A percentile compares a stretch with the other conserved stretches of the same genome.
These are phyloP conservation scores for Astrothelium subdiscretum DNA, from an alignment of 495 filamentous ascomycete genomes.

Conservation along the genomic window DNA sequence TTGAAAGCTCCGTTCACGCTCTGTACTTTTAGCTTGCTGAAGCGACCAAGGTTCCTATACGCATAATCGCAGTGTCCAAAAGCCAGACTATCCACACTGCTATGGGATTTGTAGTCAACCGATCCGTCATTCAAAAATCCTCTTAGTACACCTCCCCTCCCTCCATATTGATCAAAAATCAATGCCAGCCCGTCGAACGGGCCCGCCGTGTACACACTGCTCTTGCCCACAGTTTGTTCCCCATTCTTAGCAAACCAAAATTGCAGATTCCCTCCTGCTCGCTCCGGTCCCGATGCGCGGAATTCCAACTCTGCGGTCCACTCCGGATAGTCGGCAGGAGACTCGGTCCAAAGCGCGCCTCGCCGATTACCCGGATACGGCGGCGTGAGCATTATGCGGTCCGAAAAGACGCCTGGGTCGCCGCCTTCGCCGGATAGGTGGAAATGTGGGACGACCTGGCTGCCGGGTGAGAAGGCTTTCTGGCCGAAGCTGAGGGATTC, in stretches of 20 bases:
- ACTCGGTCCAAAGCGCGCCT: slow-evolving; percentile 70
- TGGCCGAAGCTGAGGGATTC: slow-evolving; percentile 70
- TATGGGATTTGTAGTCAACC: slow-evolving; percentile 66
- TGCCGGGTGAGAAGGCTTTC: slow-evolving; percentile 46
- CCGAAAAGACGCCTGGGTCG: slow-evolving; percentile 65
- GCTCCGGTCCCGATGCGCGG: slow-evolving; percentile 73
- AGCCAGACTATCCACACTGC: slow-evolving; percentile 69
- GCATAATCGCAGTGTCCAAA: slow-evolving; percentile 87
- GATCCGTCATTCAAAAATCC: slow-evolving; percentile 91
- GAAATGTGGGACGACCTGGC: slow-evolving; percentile 51
- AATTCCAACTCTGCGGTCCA: slow-evolving; percentile 83
- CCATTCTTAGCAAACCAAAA: slow-evolving; percentile 82
- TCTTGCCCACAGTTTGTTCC: slow-evolving; percentile 46
- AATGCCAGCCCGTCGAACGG: slow-evolving; percentile 80
- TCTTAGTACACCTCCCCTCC: slow-evolving; percentile 57
- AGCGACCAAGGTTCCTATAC: slow-evolving; percentile 84
- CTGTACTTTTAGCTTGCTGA: slow-evolving; percentile 62
- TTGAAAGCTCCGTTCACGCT: slow-evolving; percentile 53
- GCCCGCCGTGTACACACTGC: slow-evolving; percentile 70
- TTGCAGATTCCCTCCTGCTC: slow-evolving; percentile 79
- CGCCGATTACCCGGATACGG: slow-evolving; percentile 75
- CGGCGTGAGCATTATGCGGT: slow-evolving; percentile 86
- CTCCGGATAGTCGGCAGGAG: slow-evolving; percentile 26
- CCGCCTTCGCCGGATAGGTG: slow-evolving; percentile 58
- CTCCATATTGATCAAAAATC: slow-evolving; percentile 78